Evolutionary conservation across 1,284 basidiomycete species (phyloP), one percentile per base, ranked within the genome.

Genomic region (Leccinum fallax): DNA sequence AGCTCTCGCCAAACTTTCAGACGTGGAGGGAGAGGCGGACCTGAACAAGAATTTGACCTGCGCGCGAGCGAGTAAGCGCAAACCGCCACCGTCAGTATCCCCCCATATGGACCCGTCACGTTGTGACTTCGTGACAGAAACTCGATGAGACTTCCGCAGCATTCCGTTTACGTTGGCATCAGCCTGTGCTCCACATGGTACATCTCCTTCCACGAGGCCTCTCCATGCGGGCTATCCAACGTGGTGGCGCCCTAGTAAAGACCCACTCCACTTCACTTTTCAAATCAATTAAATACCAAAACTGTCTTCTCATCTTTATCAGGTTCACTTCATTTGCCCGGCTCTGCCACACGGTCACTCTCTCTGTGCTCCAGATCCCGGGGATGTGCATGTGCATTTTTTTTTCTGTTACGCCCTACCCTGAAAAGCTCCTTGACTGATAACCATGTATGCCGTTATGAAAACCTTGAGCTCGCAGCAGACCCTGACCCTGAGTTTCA

Each of bases 1-100:
- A 61, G 65, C 10, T 34, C 46, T 59, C 58, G 59, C 67, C 63
- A 46, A 40, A 67, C 69, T 59, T 71, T 61, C 56, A 68, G 64
- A 68, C 63, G 63, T 13, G 38, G 32, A 65, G 70, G 69, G 69
- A 67, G 69, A 67, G 69, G 68, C 61, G 64, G 59, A 66, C 68
- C 69, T 63, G 62, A 59, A 46, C 58, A 3, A 49, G 66, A 62
- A 65, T 60, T 62, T 58, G 28, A 15, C 46, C 59, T 53, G 64
- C 67, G 53, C 64, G 51, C 28, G 36, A n/a, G 46, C 46, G 16
- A 40, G 32, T 60, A 64, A 54, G 19, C 36, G 46, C 53, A 43
- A 38, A 58, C 34, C 34, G 57, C 34, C 43, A 46, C 43, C 43
- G 43, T 46, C 43, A 46, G 19, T 11, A 8, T 46, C 43, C 43